Evolutionary conservation across 1,139 yeast species (phyloP).

Genomic region (Diutina ranongensis): DNA sequence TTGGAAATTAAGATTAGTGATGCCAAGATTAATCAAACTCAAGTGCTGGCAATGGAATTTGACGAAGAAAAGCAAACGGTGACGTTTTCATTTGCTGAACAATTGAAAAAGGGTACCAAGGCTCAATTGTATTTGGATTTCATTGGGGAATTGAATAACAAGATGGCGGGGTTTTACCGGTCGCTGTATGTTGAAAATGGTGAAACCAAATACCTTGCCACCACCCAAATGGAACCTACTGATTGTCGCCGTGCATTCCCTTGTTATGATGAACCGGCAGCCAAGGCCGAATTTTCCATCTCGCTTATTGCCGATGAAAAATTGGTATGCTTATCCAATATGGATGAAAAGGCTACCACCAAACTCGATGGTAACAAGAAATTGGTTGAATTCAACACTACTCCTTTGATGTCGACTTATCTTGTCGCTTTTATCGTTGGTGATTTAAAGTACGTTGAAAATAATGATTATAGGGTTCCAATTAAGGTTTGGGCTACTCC

Average conservation of each 20-base stretch:
- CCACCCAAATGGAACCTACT: constrained; percentile 85
- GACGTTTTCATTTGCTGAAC: constrained; percentile 44
- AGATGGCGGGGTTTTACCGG: constrained; percentile 83
- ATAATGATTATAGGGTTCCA: constrained; percentile 11
- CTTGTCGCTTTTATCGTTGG: constrained; percentile 71
- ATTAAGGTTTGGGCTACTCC: constrained; percentile 13
- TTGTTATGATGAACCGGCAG: constrained; percentile 78
- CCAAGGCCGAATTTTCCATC: constrained; percentile 69
- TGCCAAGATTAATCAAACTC: constrained; percentile 33
- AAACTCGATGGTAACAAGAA: constrained; percentile 34
- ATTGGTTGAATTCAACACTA: constrained; percentile 36
- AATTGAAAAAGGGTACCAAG: constrained; percentile 32
- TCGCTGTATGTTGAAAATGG: constrained; percentile 57
- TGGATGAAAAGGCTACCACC: constrained; percentile 52
- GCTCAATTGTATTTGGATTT: constrained; percentile 42
- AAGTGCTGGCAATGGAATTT: constrained; percentile 19
- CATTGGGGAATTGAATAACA: constrained; percentile 56
- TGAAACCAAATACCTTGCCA: constrained; percentile 52
- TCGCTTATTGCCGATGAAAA: constrained; percentile 46
- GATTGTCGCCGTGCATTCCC: constrained; percentile 91
- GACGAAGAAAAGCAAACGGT: constrained; percentile 54
- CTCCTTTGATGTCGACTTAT: constrained; percentile 70
- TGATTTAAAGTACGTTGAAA: constrained; percentile 60
- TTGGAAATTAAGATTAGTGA: constrained; percentile 52
- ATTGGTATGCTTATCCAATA: constrained; percentile 65